A percentile compares a stretch with the other conserved stretches of the same genome.
Conservation (phyloP, 192 early-diverging fungal genomes). For the Coemansia guatemalensis region DNA sequence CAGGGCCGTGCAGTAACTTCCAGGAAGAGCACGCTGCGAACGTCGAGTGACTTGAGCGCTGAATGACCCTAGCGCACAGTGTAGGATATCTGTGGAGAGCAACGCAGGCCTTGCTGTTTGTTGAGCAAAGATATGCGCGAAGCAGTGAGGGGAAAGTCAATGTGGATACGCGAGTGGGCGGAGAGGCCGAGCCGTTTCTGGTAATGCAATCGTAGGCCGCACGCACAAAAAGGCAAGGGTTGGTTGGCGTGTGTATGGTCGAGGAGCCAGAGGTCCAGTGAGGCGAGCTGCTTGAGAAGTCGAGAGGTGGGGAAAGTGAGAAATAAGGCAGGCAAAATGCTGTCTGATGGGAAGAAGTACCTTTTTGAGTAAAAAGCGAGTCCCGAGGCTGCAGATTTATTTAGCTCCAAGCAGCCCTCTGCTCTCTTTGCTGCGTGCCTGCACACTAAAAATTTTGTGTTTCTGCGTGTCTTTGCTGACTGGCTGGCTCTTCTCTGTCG, state of each 20-base stretch:
- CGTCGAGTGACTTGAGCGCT: background rate
- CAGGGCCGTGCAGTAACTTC: background rate
- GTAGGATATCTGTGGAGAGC: background rate
- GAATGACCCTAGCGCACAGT: background rate
- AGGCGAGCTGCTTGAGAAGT: conserved; percentile 1
- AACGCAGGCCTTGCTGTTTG: background rate
- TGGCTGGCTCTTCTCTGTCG: conserved; percentile 6
- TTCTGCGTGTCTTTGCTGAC: conserved; percentile 17
- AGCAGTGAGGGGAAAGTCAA: conserved; percentile 1
- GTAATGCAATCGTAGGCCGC: conserved; percentile 24
- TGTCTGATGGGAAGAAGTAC: conserved; percentile 20
- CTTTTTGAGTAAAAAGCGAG: conserved; percentile 40
- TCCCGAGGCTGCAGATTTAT: conserved; percentile 43
- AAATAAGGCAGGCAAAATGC: conserved; percentile 23
- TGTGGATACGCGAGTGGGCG: conserved; percentile 5
- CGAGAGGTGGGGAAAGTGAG: conserved; percentile 3
- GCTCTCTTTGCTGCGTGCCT: conserved; percentile 14
- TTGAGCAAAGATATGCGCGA: conserved; percentile 6
- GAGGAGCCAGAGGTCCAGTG: background rate
- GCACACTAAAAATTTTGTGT: conserved; percentile 15
- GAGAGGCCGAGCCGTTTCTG: conserved; percentile 19
- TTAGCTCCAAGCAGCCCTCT: conserved; percentile 23
- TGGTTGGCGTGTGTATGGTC: background rate
- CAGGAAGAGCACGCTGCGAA: background rate
- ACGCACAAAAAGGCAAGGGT: conserved; percentile 4